phyloP scores from a whole-genome alignment of 2,329 filamentous ascomycete species.

The Colletotrichum sp. region DNA sequence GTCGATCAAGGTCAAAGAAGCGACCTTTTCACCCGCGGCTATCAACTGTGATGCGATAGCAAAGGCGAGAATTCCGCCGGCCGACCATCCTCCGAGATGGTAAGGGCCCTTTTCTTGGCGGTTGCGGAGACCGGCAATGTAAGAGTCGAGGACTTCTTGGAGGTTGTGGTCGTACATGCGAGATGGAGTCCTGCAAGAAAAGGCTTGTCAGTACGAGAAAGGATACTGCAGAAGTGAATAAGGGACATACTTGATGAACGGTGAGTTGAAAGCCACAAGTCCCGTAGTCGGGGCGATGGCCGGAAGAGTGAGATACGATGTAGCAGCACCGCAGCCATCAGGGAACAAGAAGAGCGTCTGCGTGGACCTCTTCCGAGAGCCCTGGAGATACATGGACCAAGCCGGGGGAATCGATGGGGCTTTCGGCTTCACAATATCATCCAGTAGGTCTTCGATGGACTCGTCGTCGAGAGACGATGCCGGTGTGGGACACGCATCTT shows the following conservation, averaged over 20 bases:
- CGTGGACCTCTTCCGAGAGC: not conserved
- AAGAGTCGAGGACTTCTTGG: not conserved
- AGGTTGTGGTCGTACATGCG: not conserved
- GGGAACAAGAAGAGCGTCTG: not conserved
- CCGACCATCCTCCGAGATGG: constrained; percentile 75
- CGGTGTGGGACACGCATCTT: not conserved
- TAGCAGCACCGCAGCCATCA: not conserved
- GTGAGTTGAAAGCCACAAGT: not conserved
- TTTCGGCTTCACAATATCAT: not conserved
- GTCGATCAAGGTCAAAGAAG: not conserved
- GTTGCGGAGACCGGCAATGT: not conserved
- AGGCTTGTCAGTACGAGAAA: not conserved
- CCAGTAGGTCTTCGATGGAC: not conserved
- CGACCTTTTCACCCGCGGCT: constrained; percentile 59
- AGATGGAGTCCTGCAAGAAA: constrained; percentile 44
- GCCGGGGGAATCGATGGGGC: not conserved
- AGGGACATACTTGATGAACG: not conserved
- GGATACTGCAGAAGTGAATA: accelerated
- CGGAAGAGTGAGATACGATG: not conserved
- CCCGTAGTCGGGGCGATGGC: not conserved
- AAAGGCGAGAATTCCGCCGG: constrained; percentile 75
- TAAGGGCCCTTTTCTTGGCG: constrained; percentile 71
- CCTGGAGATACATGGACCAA: not conserved
- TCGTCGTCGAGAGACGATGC: not conserved
- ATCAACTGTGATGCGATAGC: constrained; percentile 67